Evolutionary conservation across 345 rosid genomes (phyloP).

Genomic region (Carallia pectinifolia): DNA sequence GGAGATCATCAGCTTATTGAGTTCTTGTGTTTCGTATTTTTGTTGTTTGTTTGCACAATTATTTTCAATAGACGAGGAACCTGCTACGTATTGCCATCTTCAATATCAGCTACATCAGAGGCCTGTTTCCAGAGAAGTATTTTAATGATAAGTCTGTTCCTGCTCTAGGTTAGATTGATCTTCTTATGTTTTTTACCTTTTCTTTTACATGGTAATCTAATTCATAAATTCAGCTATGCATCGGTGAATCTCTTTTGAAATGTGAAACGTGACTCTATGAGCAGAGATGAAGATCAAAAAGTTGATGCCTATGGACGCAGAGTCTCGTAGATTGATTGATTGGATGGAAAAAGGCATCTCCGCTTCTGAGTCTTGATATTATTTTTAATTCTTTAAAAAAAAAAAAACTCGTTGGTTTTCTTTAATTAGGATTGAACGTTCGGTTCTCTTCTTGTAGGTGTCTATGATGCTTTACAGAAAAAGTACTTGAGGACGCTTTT

Average conservation of each 20-base stretch:
- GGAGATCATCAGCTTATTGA: neutral
- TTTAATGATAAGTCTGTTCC: constrained; percentile 94
- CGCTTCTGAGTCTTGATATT: neutral
- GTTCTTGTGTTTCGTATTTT: neutral
- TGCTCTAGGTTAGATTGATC: constrained; percentile 60
- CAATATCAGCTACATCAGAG: constrained; percentile 94
- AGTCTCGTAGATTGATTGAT: constrained; percentile 89
- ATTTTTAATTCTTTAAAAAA: neutral
- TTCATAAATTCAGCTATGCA: too few relatives aligned
- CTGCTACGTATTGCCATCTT: constrained; percentile 93
- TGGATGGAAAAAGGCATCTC: constrained; percentile 97
- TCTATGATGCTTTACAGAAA: constrained; percentile 86
- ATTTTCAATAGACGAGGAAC: constrained; percentile 64
- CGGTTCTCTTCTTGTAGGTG: constrained; percentile 44
- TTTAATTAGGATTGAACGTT: neutral
- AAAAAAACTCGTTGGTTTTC: neutral
- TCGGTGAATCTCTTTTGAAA: constrained; percentile 2
- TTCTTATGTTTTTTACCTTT: neutral
- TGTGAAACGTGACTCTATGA: neutral
- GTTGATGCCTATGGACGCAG: constrained; percentile 94
- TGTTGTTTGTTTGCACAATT: constrained; percentile 5
- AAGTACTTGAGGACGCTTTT: constrained; percentile 83
- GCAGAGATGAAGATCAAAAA: constrained; percentile 96
- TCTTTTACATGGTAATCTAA: too few relatives aligned
- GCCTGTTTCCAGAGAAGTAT: constrained; percentile 92